Conservation (phyloP, 116 monocot genomes). For the Thalassia testudinum region DNA sequence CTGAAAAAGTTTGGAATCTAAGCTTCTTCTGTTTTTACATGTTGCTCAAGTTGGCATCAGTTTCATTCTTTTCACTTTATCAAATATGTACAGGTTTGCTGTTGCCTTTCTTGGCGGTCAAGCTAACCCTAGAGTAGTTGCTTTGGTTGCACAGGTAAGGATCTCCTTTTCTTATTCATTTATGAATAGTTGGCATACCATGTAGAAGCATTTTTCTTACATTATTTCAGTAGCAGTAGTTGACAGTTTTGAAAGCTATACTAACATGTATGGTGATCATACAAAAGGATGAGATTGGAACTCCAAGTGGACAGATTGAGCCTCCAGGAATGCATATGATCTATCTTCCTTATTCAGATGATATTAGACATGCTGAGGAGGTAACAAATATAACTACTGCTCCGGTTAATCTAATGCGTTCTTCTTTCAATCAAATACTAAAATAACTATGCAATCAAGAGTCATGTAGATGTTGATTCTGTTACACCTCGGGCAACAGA, state of each 20-base stretch:
- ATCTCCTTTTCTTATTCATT: no score
- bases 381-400: conserved; percentile 16
- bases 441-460: conserved; percentile 8
- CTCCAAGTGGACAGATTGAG: conserved; percentile 68
- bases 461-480: conserved; percentile 21
- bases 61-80: neutral
- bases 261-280: no score
- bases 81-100: conserved; percentile 43
- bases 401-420: no score
- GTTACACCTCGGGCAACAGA: conserved; percentile 36
- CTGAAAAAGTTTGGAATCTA: no score
- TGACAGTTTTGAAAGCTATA: no score
- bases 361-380: conserved; percentile 86
- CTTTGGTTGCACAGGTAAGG: conserved; percentile 70
- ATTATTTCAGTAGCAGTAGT: no score
- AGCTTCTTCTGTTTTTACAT: no score
- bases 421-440: neutral
- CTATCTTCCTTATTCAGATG: conserved; percentile 88
- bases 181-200: no score
- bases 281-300: conserved; percentile 63
- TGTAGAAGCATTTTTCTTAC: no score
- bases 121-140: conserved; percentile 59
- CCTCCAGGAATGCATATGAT: conserved; percentile 98
- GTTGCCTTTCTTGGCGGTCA: conserved; percentile 71
- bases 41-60: no score